A percentile compares a stretch with the other conserved stretches of the same genome.
Evolutionary conservation across 805 yeast genomes (phyloP).

Genomic region (Starmerella davenportii): DNA sequence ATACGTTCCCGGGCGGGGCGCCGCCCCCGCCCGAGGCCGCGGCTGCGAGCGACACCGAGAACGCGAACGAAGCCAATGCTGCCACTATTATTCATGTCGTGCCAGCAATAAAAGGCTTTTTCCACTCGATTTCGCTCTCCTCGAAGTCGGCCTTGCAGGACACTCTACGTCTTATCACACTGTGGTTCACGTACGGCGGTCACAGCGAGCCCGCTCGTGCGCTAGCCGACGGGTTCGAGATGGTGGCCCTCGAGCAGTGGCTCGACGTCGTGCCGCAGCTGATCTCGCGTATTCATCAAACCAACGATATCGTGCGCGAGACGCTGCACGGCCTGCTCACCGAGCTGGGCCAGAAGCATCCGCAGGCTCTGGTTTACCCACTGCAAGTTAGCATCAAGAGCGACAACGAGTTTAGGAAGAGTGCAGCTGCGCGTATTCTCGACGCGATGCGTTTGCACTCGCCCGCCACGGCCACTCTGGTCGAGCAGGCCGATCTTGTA

Average conservation of each 20-base stretch:
- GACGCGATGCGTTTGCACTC: slow-evolving; percentile 75
- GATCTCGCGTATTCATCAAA: slow-evolving; percentile 91
- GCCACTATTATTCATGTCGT: slow-evolving; percentile 44
- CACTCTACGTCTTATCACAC: slow-evolving; percentile 67
- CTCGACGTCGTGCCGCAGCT: slow-evolving; percentile 87
- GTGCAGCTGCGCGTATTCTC: slow-evolving; percentile 79
- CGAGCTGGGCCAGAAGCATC: slow-evolving; percentile 85
- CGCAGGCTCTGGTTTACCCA: slow-evolving; percentile 92
- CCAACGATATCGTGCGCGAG: slow-evolving; percentile 64
- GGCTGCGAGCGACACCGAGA: not conserved
- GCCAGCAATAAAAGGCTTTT: slow-evolving; percentile 91
- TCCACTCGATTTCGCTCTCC: slow-evolving; percentile 81
- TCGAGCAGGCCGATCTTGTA: slow-evolving; percentile 86
- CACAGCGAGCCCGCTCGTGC: slow-evolving; percentile 79
- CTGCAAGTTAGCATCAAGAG: slow-evolving; percentile 90
- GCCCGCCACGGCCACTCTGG: slow-evolving; percentile 44
- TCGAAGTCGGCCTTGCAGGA: slow-evolving; percentile 80
- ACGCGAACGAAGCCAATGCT: not conserved
- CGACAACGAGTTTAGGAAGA: slow-evolving; percentile 72
- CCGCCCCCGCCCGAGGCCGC: not conserved
- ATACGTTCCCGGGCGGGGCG: not conserved
- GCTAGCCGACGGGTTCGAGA: slow-evolving; percentile 71
- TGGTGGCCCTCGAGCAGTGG: slow-evolving; percentile 88
- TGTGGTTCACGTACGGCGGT: slow-evolving; percentile 96
- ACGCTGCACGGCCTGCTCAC: slow-evolving; percentile 64